Base-by-base conservation (phyloP, 2,329 filamentous ascomycete genomes). In the Coleophoma cylindrospora region DNA sequence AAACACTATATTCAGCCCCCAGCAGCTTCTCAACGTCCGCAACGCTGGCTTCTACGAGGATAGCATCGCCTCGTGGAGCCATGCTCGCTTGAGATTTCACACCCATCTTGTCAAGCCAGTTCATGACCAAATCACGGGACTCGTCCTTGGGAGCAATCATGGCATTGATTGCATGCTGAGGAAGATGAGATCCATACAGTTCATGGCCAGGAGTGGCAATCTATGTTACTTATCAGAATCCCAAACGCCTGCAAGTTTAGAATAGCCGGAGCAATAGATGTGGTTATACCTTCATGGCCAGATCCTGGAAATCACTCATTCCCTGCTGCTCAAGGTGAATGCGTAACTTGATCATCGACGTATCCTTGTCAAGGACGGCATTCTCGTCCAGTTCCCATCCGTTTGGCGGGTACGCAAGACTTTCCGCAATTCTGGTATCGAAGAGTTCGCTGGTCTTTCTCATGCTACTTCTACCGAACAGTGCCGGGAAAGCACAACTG, bases 111-210 rank as follows among this genome's bases (percentile, higher is more conserved):
- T 65, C 64, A 9, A 84, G 69, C 80, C 79, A 84, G 49, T 77
- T 69, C 50, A 77, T 70, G n/a, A 83, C 76, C n/a, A 77, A 67
- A 34, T 74, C 64, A 13, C 72, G 64, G 0, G 79, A 76, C 57
- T 81, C 70, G 4, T 77, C 68, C 7, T 72, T 68, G 2, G 81
- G 80, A 52, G 71, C 70, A 46, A 83, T 68, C 40, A 83, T 70
- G 41, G 74, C 67, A 45, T 77, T 68, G 32, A 84, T 75, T 47
- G 80, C 72, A 13, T 72, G 64, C 8, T 71, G 68, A 32, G 68
- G 72, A 46, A 83, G 66, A 60, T 82, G 77, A 50, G 74, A 66
- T 48, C 79, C 78, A 54, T 82, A 83, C 32, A 77, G 73, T 45
- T 66, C 58, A 60, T 82, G 74, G 12, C 68, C 69, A 13, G 80